phyloP scores from a whole-genome alignment of 2,329 filamentous ascomycete species.

The Pseudogymnoascus sp. region DNA sequence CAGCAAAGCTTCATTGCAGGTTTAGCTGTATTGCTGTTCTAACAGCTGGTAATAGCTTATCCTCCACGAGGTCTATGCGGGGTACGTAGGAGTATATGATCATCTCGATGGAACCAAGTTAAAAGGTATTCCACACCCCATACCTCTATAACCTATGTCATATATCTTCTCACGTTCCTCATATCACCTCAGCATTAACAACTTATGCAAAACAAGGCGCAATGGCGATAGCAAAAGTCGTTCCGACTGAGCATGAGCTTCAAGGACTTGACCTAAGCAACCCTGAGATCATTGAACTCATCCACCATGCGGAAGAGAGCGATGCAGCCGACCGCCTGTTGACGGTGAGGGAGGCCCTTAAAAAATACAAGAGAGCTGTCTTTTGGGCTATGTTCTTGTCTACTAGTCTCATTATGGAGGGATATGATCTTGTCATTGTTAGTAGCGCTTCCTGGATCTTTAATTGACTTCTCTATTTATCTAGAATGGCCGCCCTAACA shows the following conservation, averaged over 20 bases:
- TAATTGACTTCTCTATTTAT: background rate
- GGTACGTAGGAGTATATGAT: conserved; percentile 16
- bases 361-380: conserved; percentile 16
- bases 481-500: background rate
- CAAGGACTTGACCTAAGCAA: conserved; percentile 14
- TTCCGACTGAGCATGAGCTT: conserved; percentile 18
- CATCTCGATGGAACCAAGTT: conserved; percentile 12
- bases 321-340: conserved; percentile 14
- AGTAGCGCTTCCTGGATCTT: background rate
- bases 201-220: background rate
- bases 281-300: conserved; percentile 15
- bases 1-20: background rate
- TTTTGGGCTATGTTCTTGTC: conserved; percentile 17
- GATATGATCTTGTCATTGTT: conserved; percentile 14
- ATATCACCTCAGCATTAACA: background rate
- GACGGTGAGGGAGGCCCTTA: conserved; percentile 15
- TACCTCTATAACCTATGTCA: background rate
- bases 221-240: conserved; percentile 13
- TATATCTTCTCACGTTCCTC: background rate
- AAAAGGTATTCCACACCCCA: background rate
- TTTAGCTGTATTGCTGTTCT: background rate
- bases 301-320: conserved; percentile 16
- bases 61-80: background rate
- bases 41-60: background rate
- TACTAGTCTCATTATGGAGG: conserved; percentile 15